Conservation (phyloP, 495 filamentous ascomycete genomes). For the Neurospora discreta region DNA sequence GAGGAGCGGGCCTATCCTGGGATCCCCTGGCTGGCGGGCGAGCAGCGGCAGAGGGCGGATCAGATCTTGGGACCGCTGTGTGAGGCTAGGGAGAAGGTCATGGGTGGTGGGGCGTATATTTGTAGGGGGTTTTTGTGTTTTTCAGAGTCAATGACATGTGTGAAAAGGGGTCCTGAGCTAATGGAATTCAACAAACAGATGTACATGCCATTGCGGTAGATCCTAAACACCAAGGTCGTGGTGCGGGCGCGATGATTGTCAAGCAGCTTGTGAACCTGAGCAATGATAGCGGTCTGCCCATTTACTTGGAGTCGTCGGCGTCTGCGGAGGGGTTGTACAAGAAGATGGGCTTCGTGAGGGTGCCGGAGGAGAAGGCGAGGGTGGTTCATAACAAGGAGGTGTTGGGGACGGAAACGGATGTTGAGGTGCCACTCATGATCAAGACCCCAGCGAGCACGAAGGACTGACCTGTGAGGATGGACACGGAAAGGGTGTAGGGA, state of each 20-base stretch:
- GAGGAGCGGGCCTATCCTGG: conserved; percentile 16
- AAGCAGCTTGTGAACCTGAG: conserved; percentile 30
- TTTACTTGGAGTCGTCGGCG: conserved; percentile 21
- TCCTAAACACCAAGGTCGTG: conserved; percentile 28
- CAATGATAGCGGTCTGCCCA: conserved; percentile 22
- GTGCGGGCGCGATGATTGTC: conserved; percentile 29
- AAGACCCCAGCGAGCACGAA: conserved; percentile 12
- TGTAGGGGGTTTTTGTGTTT: conserved; percentile 17
- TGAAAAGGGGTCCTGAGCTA: background rate
- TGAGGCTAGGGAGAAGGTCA: conserved; percentile 21
- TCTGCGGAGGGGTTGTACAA: conserved; percentile 18
- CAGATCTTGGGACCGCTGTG: conserved; percentile 17
- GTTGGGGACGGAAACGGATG: conserved; percentile 9
- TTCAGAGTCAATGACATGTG: background rate
- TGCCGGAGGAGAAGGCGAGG: conserved; percentile 8
- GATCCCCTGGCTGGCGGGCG: conserved; percentile 21
- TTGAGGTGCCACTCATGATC: conserved; percentile 19
- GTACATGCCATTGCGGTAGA: conserved; percentile 21
- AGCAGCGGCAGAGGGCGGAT: conserved; percentile 20
- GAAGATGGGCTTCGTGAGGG: conserved; percentile 15
- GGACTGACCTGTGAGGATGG: background rate
- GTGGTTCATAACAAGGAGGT: conserved; percentile 11
- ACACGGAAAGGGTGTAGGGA: background rate
- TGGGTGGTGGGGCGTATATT: conserved; percentile 16
- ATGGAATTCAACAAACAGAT: conserved; percentile 5